Evolutionary conservation across 2,329 filamentous ascomycete genomes (phyloP), one percentile per base, ranked within the genome.

Genomic region (Sporothrix protearum): DNA sequence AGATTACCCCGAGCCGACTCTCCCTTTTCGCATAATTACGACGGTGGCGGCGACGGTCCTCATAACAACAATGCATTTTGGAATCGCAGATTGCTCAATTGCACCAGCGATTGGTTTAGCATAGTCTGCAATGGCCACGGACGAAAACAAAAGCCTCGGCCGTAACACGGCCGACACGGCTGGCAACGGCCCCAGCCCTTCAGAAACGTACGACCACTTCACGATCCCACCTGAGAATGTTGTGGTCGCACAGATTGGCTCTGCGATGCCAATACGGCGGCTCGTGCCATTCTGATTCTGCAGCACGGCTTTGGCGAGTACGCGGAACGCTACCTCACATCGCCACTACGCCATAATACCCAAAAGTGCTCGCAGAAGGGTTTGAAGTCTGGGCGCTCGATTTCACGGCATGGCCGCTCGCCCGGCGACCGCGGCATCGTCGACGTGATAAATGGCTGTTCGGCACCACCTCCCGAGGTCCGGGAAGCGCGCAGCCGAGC

Each of bases 301-400:
- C 61, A 66, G 39, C 61, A 64, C 8, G 22, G 39, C 4, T 47
- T 66, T 30, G 57, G 57, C n/a, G 57, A 63, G 25, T 63, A 63
- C 12, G 57, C 57, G n/a, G 57, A 63, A n/a, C 57, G 57, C 9
- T 63, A 63, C n/a, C n/a, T 63, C 10, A 42, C 57, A 33, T 61
- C 57, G 16, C n/a, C 57, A 61, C 33, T 61, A 39, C 19, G 8
- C n/a, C 8, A 16, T 61, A 30, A 39, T 61, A n/a, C 30, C 57
- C 57, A 19, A 61, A 39, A n/a, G 30, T 61, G 7, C 30, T 22
- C 3, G 57, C 33, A n/a, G 57, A 36, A 22, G 57, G 57, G 19
- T 61, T 61, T 22, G 57, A 61, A 22, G 57, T 61, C 28, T 61
- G 57, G 57, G 57, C 57, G 16, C 57, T 61, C 57, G 57, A 61